Evolutionary conservation across 2,329 filamentous ascomycete species (phyloP).

Genomic region (Diaporthe nobilis): DNA sequence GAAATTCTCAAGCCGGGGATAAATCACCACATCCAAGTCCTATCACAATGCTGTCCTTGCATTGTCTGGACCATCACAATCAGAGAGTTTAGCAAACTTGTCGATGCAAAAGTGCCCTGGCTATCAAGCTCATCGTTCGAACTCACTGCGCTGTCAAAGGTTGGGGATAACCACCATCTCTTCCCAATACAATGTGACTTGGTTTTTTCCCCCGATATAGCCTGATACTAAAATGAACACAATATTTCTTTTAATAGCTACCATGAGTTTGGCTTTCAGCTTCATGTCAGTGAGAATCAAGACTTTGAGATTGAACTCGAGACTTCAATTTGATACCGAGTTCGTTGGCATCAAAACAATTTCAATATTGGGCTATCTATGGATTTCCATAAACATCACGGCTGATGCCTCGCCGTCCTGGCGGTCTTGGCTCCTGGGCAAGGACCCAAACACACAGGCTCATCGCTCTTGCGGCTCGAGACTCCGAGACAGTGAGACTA

Average conservation of each 20-base stretch:
- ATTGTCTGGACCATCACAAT: no score
- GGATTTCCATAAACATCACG: conserved; percentile 17
- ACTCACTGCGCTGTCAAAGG: not conserved
- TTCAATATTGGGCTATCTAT: no score
- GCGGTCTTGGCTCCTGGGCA: conserved; percentile 28
- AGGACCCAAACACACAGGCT: not conserved
- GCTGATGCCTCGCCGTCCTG: conserved; percentile 9
- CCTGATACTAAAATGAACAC: not conserved
- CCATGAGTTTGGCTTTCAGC: not conserved
- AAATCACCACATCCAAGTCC: not conserved
- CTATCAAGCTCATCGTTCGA: not conserved
- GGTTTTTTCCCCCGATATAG: no score
- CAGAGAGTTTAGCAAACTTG: no score
- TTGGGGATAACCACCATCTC: not conserved
- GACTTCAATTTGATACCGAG: rapidly evolving
- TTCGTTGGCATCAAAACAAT: not conserved
- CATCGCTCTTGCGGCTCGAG: conserved; percentile 18
- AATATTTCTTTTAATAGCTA: rapidly evolving
- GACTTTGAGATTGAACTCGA: not conserved
- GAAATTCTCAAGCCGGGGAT: not conserved
- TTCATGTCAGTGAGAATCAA: no score
- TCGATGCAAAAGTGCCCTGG: not conserved
- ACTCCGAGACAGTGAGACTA: not conserved
- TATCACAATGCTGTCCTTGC: not conserved
- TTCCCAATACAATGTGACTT: not conserved